Base-by-base conservation (phyloP, 2,329 filamentous ascomycete genomes). In the Torrubiellomyces zombiae region DNA sequence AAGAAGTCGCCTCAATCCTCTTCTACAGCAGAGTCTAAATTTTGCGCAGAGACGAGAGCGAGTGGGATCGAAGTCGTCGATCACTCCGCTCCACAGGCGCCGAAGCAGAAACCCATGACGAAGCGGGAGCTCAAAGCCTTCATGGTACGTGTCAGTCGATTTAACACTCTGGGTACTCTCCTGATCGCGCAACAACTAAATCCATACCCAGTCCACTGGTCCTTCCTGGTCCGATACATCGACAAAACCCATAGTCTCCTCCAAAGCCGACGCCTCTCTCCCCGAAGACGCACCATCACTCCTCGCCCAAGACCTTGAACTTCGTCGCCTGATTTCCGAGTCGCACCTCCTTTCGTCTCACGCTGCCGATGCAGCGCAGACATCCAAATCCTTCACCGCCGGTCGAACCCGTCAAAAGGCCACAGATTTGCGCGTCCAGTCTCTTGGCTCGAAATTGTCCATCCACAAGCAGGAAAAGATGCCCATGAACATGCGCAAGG, bases 271-370 rank as follows among this genome's bases (percentile, higher is more conserved):
- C 39, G 28, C 39, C 38, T 18, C 51, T 46, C 34, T 51, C 26
- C 49, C 62, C 30, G 68, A 76, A 42, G 67, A 75, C 42, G 63
- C 64, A 25, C 61, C 61, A 34, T 65, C 65, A 8, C 77, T 92
- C 32, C 63, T 95, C 11, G 83, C 85, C 47, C 85, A 94, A 49
- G 89, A 95, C 48, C 71, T 93, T 27, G 85, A 81, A 19, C 71
- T 98, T 9, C 86, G 94, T 48, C 75, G 83, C 23, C 71, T 98
- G 20, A 70, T 98, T 29, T 67, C 75, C 38, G 89, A 98, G 60
- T 94, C 85, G 0, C 83, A 93, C 51, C 74, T 95, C 32, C 71
- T 95, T 29, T 33, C 42, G 9, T 42, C 48, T 9, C 56, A 66
- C 1, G 58, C 63, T 4, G 60, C 64, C 21, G 35, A 45, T 21